Evolutionary conservation across 2,329 filamentous ascomycete genomes (phyloP).

Genomic region (Fusarium agapanthi): DNA sequence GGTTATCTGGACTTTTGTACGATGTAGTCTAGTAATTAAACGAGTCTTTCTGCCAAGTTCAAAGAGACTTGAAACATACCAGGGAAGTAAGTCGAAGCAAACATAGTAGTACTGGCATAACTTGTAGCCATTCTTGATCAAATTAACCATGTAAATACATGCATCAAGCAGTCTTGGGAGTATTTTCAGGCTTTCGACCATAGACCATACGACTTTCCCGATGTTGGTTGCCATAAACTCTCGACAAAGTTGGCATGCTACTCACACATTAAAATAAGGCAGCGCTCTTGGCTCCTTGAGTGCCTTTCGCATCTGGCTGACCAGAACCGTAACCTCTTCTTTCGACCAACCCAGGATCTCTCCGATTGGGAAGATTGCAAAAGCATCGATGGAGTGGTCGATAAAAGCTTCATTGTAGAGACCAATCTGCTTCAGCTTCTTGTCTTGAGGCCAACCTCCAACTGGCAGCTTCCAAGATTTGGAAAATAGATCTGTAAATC

Average conservation of each 20-base stretch:
- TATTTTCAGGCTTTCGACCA: slow-evolving; percentile 18
- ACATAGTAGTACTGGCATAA: neutral
- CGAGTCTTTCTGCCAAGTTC: neutral
- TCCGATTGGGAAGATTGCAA: slow-evolving; percentile 21
- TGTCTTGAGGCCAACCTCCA: slow-evolving; percentile 29
- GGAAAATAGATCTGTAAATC: slow-evolving; percentile 24
- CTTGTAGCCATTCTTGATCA: neutral
- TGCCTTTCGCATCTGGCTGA: slow-evolving; percentile 21
- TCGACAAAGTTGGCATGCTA: neutral
- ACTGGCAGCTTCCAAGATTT: slow-evolving; percentile 24
- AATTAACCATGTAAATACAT: neutral
- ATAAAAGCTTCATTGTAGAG: slow-evolving; percentile 22
- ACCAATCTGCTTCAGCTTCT: slow-evolving; percentile 28
- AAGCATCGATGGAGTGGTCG: slow-evolving; percentile 22
- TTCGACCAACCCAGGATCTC: slow-evolving; percentile 29
- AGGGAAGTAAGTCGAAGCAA: neutral
- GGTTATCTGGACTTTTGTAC: neutral
- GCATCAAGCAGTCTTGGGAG: neutral
- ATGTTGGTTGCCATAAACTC: neutral
- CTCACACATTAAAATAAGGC: neutral
- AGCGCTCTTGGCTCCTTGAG: slow-evolving; percentile 3
- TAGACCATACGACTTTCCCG: slow-evolving; percentile 12
- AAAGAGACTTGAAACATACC: too few species aligned
- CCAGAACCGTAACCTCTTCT: slow-evolving; percentile 16
- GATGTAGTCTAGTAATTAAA: too few species aligned